These are phyloP conservation scores for Cenchrus fungigraminus DNA, from an alignment of 176 grass and related monocot species.

Conservation along the genomic window DNA sequence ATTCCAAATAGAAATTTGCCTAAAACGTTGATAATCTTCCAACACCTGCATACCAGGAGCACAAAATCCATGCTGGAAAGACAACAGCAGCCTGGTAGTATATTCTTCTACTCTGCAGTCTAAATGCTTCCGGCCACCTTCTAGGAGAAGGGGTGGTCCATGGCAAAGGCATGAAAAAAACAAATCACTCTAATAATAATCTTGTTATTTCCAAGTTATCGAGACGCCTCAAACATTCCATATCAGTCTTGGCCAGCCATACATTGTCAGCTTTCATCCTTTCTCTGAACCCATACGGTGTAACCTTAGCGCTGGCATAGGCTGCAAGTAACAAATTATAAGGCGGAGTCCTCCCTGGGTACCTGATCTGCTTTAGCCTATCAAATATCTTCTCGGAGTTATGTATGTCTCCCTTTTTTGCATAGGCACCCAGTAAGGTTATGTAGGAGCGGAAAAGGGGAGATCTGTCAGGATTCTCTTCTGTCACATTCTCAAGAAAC, in stretches of 20 bases:
- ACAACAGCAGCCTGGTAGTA: neutral
- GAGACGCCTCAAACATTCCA: constrained; percentile 29
- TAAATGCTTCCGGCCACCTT: neutral
- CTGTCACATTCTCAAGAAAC: constrained; percentile 56
- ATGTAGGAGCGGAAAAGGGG: constrained; percentile 56
- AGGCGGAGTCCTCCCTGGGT: constrained; percentile 41
- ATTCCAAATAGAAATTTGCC: neutral
- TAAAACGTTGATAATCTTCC: neutral
- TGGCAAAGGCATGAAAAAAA: neutral
- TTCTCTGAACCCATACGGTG: constrained; percentile 66
- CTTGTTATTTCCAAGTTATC: constrained; percentile 39
- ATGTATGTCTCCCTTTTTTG: constrained; percentile 69
- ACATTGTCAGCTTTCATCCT: constrained; percentile 69
- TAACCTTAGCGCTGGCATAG: constrained; percentile 65
- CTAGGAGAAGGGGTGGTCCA: neutral
- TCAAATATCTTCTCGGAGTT: constrained; percentile 80
- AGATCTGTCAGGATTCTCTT: constrained; percentile 48
- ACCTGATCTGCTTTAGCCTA: constrained; percentile 42
- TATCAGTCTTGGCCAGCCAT: constrained; percentile 21
- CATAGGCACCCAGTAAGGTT: constrained; percentile 60
- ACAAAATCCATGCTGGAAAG: too few species aligned
- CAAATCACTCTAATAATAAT: constrained; percentile 27
- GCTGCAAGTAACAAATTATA: constrained; percentile 67
- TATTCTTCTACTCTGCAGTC: neutral
- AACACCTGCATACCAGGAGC: neutral